phyloP scores from a whole-genome alignment of 305 asterid genomes.

The Solanum hybrid region DNA sequence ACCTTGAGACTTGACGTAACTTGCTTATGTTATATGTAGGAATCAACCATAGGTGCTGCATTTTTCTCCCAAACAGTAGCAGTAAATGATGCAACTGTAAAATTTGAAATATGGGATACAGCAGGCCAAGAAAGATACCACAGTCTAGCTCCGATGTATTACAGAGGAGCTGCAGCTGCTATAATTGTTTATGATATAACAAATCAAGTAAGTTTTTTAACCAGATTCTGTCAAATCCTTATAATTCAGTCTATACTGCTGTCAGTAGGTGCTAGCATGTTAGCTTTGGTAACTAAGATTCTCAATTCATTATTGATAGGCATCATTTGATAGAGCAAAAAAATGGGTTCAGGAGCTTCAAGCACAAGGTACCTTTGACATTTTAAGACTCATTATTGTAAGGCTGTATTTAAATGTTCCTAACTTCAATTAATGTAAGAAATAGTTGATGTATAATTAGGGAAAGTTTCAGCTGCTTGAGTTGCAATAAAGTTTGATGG shows the following conservation, averaged over 20 bases:
- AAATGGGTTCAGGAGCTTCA: constrained; percentile 35
- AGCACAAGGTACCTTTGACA: constrained; percentile 20
- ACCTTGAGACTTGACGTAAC: background rate
- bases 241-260: background rate
- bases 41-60: constrained; percentile 84
- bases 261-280: background rate
- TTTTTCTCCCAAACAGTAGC: constrained; percentile 82
- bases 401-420: background rate
- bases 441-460: background rate
- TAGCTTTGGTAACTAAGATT: background rate
- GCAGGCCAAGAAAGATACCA: constrained; percentile 94
- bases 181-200: constrained; percentile 69
- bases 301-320: constrained; percentile 5
- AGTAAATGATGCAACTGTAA: constrained; percentile 64
- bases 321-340: constrained; percentile 29
- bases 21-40: constrained; percentile 25
- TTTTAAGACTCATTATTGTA: background rate
- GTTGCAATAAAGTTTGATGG: background rate
- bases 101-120: constrained; percentile 87
- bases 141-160: constrained; percentile 85
- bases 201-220: constrained; percentile 35
- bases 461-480: background rate
- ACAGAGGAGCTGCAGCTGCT: constrained; percentile 89
- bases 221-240: background rate
- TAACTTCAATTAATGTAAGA: background rate